Evolutionary conservation across 176 grass and related monocot genomes (phyloP).

Genomic region (Carex kokanica): DNA sequence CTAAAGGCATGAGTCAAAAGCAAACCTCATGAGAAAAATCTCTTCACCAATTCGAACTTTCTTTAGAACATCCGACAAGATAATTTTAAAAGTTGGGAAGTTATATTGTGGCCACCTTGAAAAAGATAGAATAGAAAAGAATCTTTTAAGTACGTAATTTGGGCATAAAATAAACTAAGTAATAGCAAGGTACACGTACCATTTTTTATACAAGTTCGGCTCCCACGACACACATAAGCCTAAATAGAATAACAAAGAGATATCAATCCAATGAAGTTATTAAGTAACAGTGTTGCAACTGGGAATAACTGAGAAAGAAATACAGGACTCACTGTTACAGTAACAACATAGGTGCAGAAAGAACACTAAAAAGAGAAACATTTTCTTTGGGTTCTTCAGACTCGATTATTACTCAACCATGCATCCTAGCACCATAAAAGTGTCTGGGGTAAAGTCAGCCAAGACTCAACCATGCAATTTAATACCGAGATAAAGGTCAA

Average conservation of each 20-base stretch:
- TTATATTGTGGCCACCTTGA: slow-evolving; percentile 97
- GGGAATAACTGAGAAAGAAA: background rate
- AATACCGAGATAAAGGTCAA: background rate
- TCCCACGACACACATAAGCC: slow-evolving; percentile 96
- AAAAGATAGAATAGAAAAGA: slow-evolving; percentile 24
- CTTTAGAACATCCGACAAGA: slow-evolving; percentile 59
- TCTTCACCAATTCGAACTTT: slow-evolving; percentile 92
- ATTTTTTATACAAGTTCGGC: slow-evolving; percentile 74
- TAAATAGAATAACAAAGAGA: slow-evolving; percentile 33
- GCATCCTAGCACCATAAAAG: background rate
- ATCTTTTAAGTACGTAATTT: slow-evolving; percentile 5
- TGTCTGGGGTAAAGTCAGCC: background rate
- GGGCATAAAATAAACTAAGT: slow-evolving; percentile 11
- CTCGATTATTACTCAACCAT: background rate
- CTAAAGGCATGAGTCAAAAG: slow-evolving; percentile 14
- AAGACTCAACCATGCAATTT: background rate
- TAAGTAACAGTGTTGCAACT: background rate
- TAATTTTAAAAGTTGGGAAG: slow-evolving; percentile 83
- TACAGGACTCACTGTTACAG: background rate
- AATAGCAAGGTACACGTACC: slow-evolving; percentile 40
- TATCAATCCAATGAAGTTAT: background rate
- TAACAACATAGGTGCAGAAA: background rate
- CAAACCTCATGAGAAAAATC: slow-evolving; percentile 89
- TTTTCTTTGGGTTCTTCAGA: background rate
- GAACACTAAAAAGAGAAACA: too few species aligned